Percentiles rank a stretch among this genome's conserved stretches.
phyloP scores from a whole-genome alignment of 495 filamentous ascomycete species.

The Xeromyces bisporus region DNA sequence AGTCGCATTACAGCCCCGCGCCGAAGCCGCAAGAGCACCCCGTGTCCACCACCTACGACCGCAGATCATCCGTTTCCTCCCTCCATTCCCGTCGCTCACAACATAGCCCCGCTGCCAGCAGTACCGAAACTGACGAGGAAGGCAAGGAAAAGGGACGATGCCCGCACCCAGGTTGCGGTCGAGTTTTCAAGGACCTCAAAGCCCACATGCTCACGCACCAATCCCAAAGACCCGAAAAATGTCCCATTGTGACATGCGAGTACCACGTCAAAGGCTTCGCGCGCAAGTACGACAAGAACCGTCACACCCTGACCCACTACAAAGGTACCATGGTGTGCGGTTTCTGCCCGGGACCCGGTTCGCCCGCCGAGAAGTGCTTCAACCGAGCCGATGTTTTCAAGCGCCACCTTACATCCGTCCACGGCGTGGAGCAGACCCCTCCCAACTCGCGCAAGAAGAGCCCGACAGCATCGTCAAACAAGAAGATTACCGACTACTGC shows the following conservation, averaged over 20 bases:
- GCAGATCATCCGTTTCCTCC: conserved; percentile 39
- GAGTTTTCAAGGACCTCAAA: conserved; percentile 85
- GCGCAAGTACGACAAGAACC: conserved; percentile 95
- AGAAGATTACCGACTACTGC: conserved; percentile 44
- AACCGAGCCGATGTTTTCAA: conserved; percentile 99
- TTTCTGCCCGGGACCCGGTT: conserved; percentile 87
- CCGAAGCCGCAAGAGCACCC: conserved; percentile 19
- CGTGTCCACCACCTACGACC: conserved; percentile 23
- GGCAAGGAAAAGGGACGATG: conserved; percentile 53
- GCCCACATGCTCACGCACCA: conserved; percentile 96
- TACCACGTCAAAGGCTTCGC: conserved; percentile 95
- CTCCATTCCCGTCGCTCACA: conserved; percentile 37
- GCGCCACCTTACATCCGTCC: conserved; percentile 83
- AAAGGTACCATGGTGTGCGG: conserved; percentile 99
- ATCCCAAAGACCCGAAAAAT: conserved; percentile 88
- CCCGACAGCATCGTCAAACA: conserved; percentile 26
- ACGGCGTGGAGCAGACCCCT: conserved; percentile 87
- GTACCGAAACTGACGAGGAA: conserved; percentile 43
- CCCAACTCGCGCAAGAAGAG: conserved; percentile 89
- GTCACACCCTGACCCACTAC: conserved; percentile 97
- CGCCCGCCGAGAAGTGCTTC: conserved; percentile 90
- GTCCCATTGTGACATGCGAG: conserved; percentile 83
- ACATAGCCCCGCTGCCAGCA: conserved; percentile 34
- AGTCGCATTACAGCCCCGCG: conserved; percentile 14
- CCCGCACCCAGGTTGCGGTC: conserved; percentile 69